These are phyloP conservation scores for Globisporangium recalcitrans DNA, from an alignment of 352 stramenopile genomes.

Conservation along the genomic window DNA sequence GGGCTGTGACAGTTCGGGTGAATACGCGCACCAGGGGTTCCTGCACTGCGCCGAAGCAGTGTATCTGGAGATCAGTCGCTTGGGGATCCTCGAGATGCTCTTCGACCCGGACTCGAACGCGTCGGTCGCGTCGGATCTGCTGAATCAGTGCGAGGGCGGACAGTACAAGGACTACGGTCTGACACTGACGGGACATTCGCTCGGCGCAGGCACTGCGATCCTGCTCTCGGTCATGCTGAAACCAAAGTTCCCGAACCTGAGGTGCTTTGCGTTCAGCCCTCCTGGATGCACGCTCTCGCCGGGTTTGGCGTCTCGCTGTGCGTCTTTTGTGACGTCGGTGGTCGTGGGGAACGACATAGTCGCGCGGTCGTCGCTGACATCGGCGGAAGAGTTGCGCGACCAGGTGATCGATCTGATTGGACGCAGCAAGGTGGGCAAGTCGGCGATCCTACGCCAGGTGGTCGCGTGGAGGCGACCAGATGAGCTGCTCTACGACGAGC, in stretches of 20 bases:
- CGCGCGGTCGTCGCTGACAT: slow-evolving; percentile 69
- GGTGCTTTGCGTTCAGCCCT: slow-evolving; percentile 77
- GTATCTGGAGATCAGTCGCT: slow-evolving; percentile 66
- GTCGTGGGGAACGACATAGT: slow-evolving; percentile 85
- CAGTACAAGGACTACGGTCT: slow-evolving; percentile 70
- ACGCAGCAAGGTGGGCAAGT: slow-evolving; percentile 82
- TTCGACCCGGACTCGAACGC: slow-evolving; percentile 55
- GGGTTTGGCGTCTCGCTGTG: slow-evolving; percentile 46
- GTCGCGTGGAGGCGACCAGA: slow-evolving; percentile 72
- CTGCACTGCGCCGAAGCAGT: slow-evolving; percentile 69
- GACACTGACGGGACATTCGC: slow-evolving; percentile 76
- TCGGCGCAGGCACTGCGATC: slow-evolving; percentile 68
- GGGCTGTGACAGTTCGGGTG: slow-evolving; percentile 58
- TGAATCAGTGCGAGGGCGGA: slow-evolving; percentile 60
- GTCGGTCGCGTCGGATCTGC: slow-evolving; percentile 35
- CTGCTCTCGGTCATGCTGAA: slow-evolving; percentile 74
- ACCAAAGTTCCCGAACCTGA: slow-evolving; percentile 71
- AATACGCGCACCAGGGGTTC: slow-evolving; percentile 82
- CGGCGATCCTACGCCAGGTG: slow-evolving; percentile 74
- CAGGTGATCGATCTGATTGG: slow-evolving; percentile 82
- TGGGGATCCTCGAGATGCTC: slow-evolving; percentile 83
- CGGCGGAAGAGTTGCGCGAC: slow-evolving; percentile 68
- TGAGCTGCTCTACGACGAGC: slow-evolving; percentile 60
- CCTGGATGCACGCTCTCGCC: slow-evolving; percentile 78
- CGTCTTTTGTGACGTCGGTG: slow-evolving; percentile 67